Evolutionary conservation across 2,329 filamentous ascomycete species (phyloP), one percentile per base, ranked within the genome.

Genomic region (Cyphellophora attinorum): DNA sequence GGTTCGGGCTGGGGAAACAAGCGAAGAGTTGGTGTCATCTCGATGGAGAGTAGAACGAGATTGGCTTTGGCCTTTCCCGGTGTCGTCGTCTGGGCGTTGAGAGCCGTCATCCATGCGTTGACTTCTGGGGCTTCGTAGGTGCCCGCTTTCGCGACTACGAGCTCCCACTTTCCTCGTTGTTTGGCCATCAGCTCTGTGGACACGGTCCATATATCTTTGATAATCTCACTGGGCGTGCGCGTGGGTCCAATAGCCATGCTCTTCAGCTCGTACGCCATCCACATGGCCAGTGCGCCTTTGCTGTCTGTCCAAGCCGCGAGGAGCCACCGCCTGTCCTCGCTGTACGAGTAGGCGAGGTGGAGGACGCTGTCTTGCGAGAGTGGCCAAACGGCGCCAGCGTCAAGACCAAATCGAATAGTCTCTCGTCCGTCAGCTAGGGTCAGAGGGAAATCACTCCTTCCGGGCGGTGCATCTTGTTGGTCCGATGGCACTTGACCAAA

Each of bases 231-330:
- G 35, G 74, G 61, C 10, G 48, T 39, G 32, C 60, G 51, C 16
- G 46, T 39, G 11, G 50, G 29, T 15, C 28, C 18, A 8, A 39
- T 33, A 6, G 21, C 27, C 2, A 19, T 23, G 3, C 35, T 16
- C 12, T 62, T 51, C 47, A 76, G 51, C 40, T 69, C 70, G 45
- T 76, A 77, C 1, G 72, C 68, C 39, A 68, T 63, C 2, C 56
- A 67, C 13, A 65, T 59, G 41, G 74, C 68, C 27, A 72, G 62
- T 25, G 60, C 62, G 6, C 74, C 74, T 16, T 59, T 64, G 39
- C 61, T 69, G 52, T 79, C 72, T 2, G 68, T 70, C 74, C 74
- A 79, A 2, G 69, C 68, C 3, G 67, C 72, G 5, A 65, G 71
- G 15, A 77, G 47, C 75, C 75, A 79, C 13, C 64, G 58, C 17